Evolutionary conservation across 192 early-diverging fungal species (phyloP).

Genomic region (Diversispora epigaea): DNA sequence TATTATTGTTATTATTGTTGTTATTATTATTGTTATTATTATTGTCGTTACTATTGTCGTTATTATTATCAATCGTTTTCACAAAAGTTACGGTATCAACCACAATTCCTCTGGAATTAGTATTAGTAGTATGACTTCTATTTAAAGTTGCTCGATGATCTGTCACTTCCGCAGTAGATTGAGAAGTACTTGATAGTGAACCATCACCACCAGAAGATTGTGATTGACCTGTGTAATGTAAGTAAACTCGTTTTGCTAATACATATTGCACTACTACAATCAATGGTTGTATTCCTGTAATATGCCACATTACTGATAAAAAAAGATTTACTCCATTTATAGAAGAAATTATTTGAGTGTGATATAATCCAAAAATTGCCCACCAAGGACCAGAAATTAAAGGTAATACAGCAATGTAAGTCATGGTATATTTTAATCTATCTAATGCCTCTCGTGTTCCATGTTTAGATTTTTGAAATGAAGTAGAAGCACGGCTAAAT

Average conservation of each 20-base stretch:
- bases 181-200: not conserved
- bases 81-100: too few species aligned
- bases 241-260: conserved; percentile 20
- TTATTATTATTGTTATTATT: too few species aligned
- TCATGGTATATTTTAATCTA: conserved; percentile 31
- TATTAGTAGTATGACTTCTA: not conserved
- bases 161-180: not conserved
- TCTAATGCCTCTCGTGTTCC: conserved; percentile 17
- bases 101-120: not conserved
- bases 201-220: not conserved
- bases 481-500: not conserved
- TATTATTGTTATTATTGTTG: too few species aligned
- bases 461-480: not conserved
- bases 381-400: conserved; percentile 20
- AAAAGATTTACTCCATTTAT: conserved; percentile 1
- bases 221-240: conserved; percentile 3
- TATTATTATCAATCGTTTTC: too few species aligned
- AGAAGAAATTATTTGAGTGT: not conserved
- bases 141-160: not conserved
- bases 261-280: conserved; percentile 26
- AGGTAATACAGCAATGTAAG: conserved; percentile 7
- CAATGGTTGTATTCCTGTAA: conserved; percentile 11
- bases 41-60: too few species aligned
- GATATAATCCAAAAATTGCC: conserved; percentile 13
- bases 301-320: conserved; percentile 21